Conservation (phyloP, 2,329 filamentous ascomycete genomes). For the Xylariaceae sp. region DNA sequence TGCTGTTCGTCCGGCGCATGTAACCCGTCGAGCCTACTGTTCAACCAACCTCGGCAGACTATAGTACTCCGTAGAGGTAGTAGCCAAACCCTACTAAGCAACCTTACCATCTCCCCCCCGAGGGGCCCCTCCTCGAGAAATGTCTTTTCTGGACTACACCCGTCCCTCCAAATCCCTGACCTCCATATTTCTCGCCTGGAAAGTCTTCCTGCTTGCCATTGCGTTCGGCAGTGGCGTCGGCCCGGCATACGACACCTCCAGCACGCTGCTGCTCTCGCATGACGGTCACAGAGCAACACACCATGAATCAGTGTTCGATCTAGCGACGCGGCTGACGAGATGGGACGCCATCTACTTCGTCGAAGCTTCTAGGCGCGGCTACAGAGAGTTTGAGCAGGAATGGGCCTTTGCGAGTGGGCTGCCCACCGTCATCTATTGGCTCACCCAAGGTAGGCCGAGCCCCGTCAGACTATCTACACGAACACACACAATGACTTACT, state of each 20-base stretch:
- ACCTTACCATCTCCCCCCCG: background rate
- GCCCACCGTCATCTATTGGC: constrained; percentile 38
- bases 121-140: constrained; percentile 7
- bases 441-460: constrained; percentile 32
- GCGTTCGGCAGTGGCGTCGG: constrained; percentile 48
- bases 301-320: constrained; percentile 30
- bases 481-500: background rate
- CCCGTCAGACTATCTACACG: background rate
- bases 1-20: too few species aligned
- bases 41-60: background rate
- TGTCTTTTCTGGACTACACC: constrained; percentile 20
- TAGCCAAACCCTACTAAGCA: background rate
- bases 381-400: constrained; percentile 68
- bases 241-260: constrained; percentile 75
- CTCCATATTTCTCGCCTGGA: constrained; percentile 58
- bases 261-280: constrained; percentile 49
- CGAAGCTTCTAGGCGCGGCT: constrained; percentile 55
- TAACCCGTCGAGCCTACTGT: background rate
- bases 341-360: constrained; percentile 82
- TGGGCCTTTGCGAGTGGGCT: constrained; percentile 67
- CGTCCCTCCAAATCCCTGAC: constrained; percentile 28
- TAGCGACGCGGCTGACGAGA: constrained; percentile 57
- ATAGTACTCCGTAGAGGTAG: background rate
- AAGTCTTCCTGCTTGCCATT: constrained; percentile 58
- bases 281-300: constrained; percentile 36